phyloP scores from a whole-genome alignment of 176 grass and related monocot genomes.

The Lolium rigidum region DNA sequence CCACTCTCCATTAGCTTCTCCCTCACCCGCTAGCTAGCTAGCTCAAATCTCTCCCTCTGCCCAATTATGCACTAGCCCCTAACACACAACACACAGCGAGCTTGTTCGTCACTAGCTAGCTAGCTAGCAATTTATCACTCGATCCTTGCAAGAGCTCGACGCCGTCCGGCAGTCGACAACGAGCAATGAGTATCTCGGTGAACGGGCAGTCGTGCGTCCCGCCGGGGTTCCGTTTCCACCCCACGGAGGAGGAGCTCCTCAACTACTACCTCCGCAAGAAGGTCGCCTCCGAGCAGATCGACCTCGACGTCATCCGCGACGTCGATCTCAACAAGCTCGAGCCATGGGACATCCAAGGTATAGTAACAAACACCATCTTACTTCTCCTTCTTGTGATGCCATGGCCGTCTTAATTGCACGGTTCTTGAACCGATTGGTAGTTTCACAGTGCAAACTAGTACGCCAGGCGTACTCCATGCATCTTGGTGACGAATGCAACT shows the following conservation, averaged over 20 bases:
- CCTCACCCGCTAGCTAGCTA: neutral
- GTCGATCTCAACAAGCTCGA: slow-evolving; percentile 99
- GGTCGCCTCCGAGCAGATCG: slow-evolving; percentile 86
- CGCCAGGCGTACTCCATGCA: neutral
- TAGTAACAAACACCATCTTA: neutral
- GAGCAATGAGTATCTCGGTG: slow-evolving; percentile 89
- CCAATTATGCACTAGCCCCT: neutral
- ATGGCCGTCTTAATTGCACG: neutral
- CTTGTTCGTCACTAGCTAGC: neutral
- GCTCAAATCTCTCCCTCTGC: neutral
- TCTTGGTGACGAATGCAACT: neutral
- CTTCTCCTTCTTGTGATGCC: neutral
- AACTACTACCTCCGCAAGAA: slow-evolving; percentile 97
- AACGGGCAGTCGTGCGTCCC: slow-evolving; percentile 98
- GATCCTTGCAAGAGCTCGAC: neutral
- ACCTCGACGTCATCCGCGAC: slow-evolving; percentile 96
- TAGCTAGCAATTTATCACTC: neutral
- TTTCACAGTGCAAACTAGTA: slow-evolving; percentile 8
- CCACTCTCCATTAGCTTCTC: neutral
- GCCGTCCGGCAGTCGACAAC: neutral
- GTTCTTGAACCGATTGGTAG: neutral
- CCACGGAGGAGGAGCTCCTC: slow-evolving; percentile 95
- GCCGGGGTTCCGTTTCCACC: slow-evolving; percentile 97
- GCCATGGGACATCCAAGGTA: slow-evolving; percentile 99
- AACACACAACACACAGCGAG: too few species aligned